These are phyloP conservation scores for Apiospora hydei DNA, from an alignment of 2,329 filamentous ascomycete species.

Conservation along the genomic window DNA sequence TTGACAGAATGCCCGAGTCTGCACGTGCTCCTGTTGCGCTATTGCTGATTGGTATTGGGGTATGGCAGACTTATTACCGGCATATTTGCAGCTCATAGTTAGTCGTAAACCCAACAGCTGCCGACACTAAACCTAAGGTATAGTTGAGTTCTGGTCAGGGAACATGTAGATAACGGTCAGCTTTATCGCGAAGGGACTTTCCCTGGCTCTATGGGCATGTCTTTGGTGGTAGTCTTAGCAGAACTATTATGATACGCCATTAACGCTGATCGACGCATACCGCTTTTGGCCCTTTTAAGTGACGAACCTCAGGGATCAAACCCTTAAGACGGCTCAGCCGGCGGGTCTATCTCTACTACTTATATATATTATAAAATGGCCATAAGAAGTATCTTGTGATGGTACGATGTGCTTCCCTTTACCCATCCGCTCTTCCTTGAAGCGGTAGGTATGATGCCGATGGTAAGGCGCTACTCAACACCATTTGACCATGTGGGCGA, in stretches of 20 bases:
- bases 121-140: no score
- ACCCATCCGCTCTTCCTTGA: neutral
- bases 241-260: neutral
- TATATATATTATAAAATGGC: neutral
- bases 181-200: neutral
- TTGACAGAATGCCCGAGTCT: neutral
- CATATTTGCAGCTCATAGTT: neutral
- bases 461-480: neutral
- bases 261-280: neutral
- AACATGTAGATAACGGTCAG: neutral
- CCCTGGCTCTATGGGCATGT: neutral
- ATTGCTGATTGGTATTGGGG: neutral
- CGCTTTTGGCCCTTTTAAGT: neutral
- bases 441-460: slow-evolving; percentile 3
- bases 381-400: neutral
- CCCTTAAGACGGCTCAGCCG: neutral
- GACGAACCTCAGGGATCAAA: neutral
- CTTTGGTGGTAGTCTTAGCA: neutral
- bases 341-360: neutral
- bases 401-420: neutral
- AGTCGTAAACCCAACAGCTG: neutral
- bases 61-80: neutral
- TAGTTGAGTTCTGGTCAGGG: neutral
- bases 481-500: neutral
- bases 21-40: neutral